Base-by-base conservation (phyloP, 208 protist genomes). In the Angomonas ambiguus region DNA sequence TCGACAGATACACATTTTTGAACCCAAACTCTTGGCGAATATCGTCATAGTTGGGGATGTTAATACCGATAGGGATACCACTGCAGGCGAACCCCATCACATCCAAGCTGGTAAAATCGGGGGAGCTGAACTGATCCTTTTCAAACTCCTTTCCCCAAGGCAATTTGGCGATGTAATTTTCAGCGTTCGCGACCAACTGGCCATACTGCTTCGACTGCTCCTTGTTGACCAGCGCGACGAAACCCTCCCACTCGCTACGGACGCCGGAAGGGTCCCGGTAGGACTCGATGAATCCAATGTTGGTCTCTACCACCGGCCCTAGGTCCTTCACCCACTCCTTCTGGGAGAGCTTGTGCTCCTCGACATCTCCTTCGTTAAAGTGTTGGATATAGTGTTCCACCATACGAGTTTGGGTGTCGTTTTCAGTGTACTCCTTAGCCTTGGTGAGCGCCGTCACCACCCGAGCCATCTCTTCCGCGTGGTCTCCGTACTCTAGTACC, bases 231-330 rank as follows among this genome's bases (percentile, higher is more conserved):
- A 97, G 76, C 0, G 93, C 83, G 6, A 97, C 91, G 30, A 97
- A 97, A 64, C 95, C 94, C 62, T 97, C 95, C 76, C 82, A 97
- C 78, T 97, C 89, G 53, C 76, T 88, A 30, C 93, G 84, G 48
- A 95, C 89, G 49, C 91, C 92, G 64, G 83, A 80, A 28, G 92
- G 92, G 71, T 97, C 94, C 35, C 93, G 79, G 79, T 98, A 98
- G 13, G 82, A 85, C 77, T 98, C 94, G 58, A 97, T 95, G 72
- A 97, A 98, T 61, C 95, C 95, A 65, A 98, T 94, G 76, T 98
- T 97, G 20, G 85, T 94, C 79, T 98, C 95, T 49, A 98, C 91
- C 6, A 71, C 72, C 8, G 95, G 95, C 2, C 77, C 80, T n/a
- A 87, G 66, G 61, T 98, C 92, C 77, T 90, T 86, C 60, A 98